Percentiles rank a stretch among this genome's conserved stretches.
Evolutionary conservation across 306 rosid genomes (phyloP).

Genomic region (Calophaca sinica): DNA sequence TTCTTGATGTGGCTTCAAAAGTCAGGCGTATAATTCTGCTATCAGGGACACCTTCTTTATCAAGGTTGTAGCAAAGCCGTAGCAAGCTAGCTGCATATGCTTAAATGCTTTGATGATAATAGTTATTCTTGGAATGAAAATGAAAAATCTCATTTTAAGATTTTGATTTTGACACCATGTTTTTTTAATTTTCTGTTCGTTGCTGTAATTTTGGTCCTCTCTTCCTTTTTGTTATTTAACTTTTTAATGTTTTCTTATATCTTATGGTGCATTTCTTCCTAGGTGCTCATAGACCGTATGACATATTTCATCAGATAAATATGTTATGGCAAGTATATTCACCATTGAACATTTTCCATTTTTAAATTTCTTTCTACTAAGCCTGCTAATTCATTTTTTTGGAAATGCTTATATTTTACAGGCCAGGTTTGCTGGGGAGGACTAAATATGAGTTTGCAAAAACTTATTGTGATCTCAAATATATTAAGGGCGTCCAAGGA

Average conservation of each 20-base stretch:
- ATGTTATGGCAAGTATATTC: slow-evolving; percentile 82
- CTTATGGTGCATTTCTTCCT: slow-evolving; percentile 70
- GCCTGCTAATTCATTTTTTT: slow-evolving; percentile 39
- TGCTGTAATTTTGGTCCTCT: slow-evolving; percentile 28
- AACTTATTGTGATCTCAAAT: slow-evolving; percentile 79
- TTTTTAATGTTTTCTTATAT: slow-evolving; percentile 48
- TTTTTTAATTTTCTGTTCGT: slow-evolving; percentile 23
- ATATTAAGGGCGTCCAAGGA: slow-evolving; percentile 63
- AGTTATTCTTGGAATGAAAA: slow-evolving; percentile 40
- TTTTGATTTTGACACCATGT: slow-evolving; percentile 29
- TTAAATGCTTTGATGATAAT: slow-evolving; percentile 30
- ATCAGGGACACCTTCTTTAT: slow-evolving; percentile 95
- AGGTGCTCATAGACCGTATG: slow-evolving; percentile 90
- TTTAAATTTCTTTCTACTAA: slow-evolving; percentile 22
- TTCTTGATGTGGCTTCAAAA: slow-evolving; percentile 84
- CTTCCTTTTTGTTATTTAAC: slow-evolving; percentile 35
- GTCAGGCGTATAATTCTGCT: slow-evolving; percentile 79
- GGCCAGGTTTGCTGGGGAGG: slow-evolving; percentile 95
- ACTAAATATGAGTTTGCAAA: slow-evolving; percentile 80
- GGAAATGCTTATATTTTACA: slow-evolving; percentile 51
- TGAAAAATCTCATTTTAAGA: slow-evolving; percentile 30
- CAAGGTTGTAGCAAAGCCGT: slow-evolving; percentile 75
- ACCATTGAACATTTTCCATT: slow-evolving; percentile 36
- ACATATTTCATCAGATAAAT: slow-evolving; percentile 94
- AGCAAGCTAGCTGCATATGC: slow-evolving; percentile 41